Percentiles rank a stretch among this genome's conserved stretches.
Evolutionary conservation across 2,329 filamentous ascomycete genomes (phyloP).

Genomic region (Hymenoscyphus salicellus): DNA sequence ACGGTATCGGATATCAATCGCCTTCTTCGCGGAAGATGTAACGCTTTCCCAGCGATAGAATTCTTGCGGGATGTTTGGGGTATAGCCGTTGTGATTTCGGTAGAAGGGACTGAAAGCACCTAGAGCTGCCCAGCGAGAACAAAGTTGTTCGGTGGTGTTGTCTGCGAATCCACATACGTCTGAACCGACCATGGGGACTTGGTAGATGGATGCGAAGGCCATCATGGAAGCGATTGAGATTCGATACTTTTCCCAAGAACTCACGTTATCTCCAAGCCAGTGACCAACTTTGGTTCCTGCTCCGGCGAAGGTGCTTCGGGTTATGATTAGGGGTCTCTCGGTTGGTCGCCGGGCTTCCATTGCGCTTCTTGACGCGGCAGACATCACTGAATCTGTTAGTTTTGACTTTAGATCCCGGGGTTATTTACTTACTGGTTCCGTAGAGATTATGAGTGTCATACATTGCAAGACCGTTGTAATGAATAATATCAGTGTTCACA

Average conservation of each 20-base stretch:
- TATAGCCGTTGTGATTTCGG: constrained; percentile 64
- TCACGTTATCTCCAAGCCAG: constrained; percentile 59
- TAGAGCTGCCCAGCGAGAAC: constrained; percentile 71
- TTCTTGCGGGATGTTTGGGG: constrained; percentile 57
- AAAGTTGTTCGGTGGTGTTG: constrained; percentile 65
- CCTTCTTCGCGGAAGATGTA: constrained; percentile 61
- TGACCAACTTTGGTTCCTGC: constrained; percentile 62
- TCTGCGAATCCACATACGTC: constrained; percentile 76
- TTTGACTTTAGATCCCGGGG: constrained; percentile 8
- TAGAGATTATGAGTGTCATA: constrained; percentile 79
- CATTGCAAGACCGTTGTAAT: constrained; percentile 63
- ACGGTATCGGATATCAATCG: constrained; percentile 70
- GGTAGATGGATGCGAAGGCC: constrained; percentile 62
- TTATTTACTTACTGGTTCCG: constrained; percentile 51
- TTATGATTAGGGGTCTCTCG: constrained; percentile 68
- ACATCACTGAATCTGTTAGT: constrained; percentile 57
- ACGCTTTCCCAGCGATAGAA: constrained; percentile 69
- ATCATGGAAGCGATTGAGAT: constrained; percentile 58
- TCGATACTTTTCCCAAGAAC: constrained; percentile 58
- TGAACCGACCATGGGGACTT: constrained; percentile 65
- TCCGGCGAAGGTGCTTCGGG: constrained; percentile 72
- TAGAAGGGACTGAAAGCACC: constrained; percentile 75
- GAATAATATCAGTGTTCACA: constrained; percentile 64
- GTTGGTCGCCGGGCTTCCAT: constrained; percentile 64
- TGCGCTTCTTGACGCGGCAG: constrained; percentile 58